Conservation (phyloP, 2,329 filamentous ascomycete species). For the Calonectria pseudoreteaudii region DNA sequence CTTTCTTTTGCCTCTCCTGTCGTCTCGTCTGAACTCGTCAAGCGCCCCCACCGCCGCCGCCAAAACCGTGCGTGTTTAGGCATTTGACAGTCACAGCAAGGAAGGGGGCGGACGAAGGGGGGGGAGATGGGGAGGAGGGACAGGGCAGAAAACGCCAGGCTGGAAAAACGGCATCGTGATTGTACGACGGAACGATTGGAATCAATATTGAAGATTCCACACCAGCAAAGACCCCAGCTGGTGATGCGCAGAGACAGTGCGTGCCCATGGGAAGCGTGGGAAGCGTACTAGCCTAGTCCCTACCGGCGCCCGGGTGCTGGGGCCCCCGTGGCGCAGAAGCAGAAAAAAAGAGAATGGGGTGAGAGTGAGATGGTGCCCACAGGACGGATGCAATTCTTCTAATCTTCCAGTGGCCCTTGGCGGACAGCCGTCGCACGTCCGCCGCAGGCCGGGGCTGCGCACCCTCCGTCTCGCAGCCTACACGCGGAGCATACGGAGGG, state of each 20-base stretch:
- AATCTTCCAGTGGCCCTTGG: neutral
- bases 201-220: neutral
- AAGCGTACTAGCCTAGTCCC: neutral
- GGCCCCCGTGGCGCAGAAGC: neutral
- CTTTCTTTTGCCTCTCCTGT: neutral
- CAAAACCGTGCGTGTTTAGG: neutral
- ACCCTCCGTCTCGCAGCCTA: neutral
- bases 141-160: neutral
- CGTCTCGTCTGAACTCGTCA: too few relatives aligned
- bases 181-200: neutral
- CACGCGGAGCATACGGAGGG: neutral
- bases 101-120: too few relatives aligned
- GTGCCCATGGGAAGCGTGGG: neutral
- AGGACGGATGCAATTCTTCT: neutral
- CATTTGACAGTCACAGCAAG: neutral
- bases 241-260: neutral
- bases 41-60: neutral
- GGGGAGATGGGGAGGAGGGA: too few relatives aligned
- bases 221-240: neutral
- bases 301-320: slow-evolving; percentile 1
- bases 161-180: neutral
- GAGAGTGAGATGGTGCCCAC: neutral
- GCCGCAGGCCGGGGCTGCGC: neutral
- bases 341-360: neutral
- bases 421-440: neutral